A percentile compares a stretch with the other conserved stretches of the same genome.
Conservation (phyloP, 1,284 basidiomycete species). For the Tremellales sp. region DNA sequence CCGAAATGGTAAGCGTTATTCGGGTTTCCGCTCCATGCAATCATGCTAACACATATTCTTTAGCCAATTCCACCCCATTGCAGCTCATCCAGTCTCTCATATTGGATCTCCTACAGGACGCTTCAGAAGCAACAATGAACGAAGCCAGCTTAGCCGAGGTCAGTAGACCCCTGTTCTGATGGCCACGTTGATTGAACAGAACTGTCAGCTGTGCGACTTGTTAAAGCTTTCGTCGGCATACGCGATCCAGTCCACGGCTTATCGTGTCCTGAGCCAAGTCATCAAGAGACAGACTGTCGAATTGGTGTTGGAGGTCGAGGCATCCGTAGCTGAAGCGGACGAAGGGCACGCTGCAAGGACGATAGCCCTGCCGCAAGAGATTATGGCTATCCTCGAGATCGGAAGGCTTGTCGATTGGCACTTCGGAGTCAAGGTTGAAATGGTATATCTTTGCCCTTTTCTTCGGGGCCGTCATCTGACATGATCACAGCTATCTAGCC, state of each 20-base stretch:
- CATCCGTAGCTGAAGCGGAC: conserved; percentile 39
- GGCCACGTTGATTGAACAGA: no score
- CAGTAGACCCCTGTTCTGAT: conserved; percentile 21
- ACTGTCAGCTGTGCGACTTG: conserved; percentile 28
- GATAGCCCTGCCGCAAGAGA: conserved; percentile 58
- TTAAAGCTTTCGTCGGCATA: conserved; percentile 31
- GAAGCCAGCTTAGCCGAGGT: conserved; percentile 64
- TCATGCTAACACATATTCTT: conserved; percentile 3
- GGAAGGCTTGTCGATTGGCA: conserved; percentile 50
- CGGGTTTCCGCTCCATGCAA: not conserved
- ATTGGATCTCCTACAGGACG: conserved; percentile 62
- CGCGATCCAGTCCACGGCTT: conserved; percentile 37
- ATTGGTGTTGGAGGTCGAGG: conserved; percentile 78
- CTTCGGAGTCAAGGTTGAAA: conserved; percentile 45
- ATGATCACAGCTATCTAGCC: conserved; percentile 9
- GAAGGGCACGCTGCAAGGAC: conserved; percentile 49
- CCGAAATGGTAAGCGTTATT: conserved; percentile 25
- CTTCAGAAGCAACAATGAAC: conserved; percentile 63
- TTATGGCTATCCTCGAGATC: conserved; percentile 62
- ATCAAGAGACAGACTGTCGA: conserved; percentile 33
- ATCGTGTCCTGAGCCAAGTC: conserved; percentile 36
- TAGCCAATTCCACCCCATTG: conserved; percentile 58
- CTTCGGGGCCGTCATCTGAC: not conserved
- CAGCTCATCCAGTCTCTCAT: conserved; percentile 64
- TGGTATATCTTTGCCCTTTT: conserved; percentile 7